Evolutionary conservation across 1,284 basidiomycete species (phyloP), one percentile per base, ranked within the genome.

Genomic region (Anthracocystis panici-leucophaei): DNA sequence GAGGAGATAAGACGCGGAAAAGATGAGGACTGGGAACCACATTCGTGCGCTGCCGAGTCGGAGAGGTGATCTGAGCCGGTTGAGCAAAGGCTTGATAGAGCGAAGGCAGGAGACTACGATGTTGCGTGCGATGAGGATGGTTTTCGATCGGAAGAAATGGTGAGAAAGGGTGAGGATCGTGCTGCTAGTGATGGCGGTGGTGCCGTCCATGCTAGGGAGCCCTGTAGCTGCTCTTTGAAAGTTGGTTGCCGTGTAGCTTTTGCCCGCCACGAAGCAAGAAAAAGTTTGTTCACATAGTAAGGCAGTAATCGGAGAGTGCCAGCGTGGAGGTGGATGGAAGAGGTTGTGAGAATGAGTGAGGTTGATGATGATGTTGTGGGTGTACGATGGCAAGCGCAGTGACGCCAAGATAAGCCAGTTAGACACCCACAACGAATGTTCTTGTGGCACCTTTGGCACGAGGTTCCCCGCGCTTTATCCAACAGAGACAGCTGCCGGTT

Each of bases 1-100:
- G 3, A 75, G 57, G 44, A 75, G 48, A 53, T 75, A 69, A 16
- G 72, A 69, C 21, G 53, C 62, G 14, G 66, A 75, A 40, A 75
- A 65, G 25, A 59, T 35, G 56, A 69, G 56, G 31, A 75, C 42
- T 29, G 65, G 65, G 44, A 49, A 57, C 63, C 63, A 61, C 68
- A 71, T 71, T n/a, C 68, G 68, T 41, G 49, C 20, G 20, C 7
- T 16, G 1, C 7, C n/a, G 1, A 33, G 14, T 5, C 33, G 46
- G 3, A 46, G 33, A 18, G 44, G 21, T 6, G 38, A n/a, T 2
- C 1, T 5, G 18, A 41, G 33, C 35, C 23, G 29, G 29, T 16
- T 29, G 5, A 27, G 4, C 40, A 53, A 21, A 20, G 29, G 42
- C 35, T n/a, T 52, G 41, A 25, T 12, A 25, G 5, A 48, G 46